These are phyloP conservation scores for Kitagawia praeruptora DNA, from an alignment of 129 eudicot species.

Conservation along the genomic window DNA sequence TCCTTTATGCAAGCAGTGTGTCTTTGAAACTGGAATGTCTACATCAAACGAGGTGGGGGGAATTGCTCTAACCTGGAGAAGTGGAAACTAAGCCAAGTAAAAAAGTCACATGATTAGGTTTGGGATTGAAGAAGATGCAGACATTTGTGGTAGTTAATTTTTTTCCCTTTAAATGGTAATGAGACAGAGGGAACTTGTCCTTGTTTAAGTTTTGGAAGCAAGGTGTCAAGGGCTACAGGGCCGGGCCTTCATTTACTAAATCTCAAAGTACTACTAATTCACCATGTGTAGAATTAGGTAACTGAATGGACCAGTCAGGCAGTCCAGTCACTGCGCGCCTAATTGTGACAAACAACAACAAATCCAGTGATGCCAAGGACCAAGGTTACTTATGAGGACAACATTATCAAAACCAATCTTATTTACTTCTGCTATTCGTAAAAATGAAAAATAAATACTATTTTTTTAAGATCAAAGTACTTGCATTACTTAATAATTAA, in stretches of 20 bases:
- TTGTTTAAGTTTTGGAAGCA: not conserved
- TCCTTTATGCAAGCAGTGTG: not conserved
- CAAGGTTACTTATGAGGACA: not conserved
- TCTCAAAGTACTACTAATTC: not conserved
- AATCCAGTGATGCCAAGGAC: too few species aligned
- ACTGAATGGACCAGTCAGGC: not conserved
- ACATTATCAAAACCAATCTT: not conserved
- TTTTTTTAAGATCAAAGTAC: too few species aligned
- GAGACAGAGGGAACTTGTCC: not conserved
- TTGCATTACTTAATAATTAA: too few species aligned
- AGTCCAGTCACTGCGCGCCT: not conserved
- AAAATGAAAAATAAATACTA: not conserved
- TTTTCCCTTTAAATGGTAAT: not conserved
- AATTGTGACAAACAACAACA: not conserved
- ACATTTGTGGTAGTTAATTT: not conserved
- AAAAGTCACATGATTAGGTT: not conserved
- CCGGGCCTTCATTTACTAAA: not conserved
- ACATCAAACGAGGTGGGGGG: not conserved
- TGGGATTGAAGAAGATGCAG: conserved; percentile 1
- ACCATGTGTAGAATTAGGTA: not conserved
- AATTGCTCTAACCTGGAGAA: not conserved
- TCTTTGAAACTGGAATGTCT: not conserved
- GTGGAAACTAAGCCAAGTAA: not conserved
- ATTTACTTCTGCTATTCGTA: not conserved
- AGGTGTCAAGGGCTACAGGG: not conserved